These are phyloP conservation scores for Phaeotremella fagi DNA, from an alignment of 768 basidiomycete genomes.

Conservation along the genomic window DNA sequence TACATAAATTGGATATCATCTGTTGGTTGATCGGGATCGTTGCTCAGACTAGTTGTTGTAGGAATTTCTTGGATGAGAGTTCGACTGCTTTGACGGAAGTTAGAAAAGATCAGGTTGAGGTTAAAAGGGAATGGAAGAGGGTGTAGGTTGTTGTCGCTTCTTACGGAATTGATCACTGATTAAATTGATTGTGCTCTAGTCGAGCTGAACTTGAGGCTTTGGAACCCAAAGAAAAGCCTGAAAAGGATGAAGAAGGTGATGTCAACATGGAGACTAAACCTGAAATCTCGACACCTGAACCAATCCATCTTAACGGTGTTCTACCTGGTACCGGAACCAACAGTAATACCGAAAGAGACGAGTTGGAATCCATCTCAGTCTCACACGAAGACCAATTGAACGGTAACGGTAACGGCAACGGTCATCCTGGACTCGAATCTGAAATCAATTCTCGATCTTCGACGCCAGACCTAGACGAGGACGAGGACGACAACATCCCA, in stretches of 20 bases:
- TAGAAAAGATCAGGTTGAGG: conserved; percentile 91
- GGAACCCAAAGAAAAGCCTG: conserved; percentile 35
- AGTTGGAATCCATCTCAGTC: conserved; percentile 17
- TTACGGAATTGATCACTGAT: conserved; percentile 1
- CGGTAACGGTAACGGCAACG: conserved; percentile 2
- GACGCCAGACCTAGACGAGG: conserved; percentile 50
- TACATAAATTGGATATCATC: conserved; percentile 78
- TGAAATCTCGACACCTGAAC: conserved; percentile 8
- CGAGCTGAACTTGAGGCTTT: conserved; percentile 42
- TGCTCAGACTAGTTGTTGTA: conserved; percentile 82
- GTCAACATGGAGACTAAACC: conserved; percentile 33
- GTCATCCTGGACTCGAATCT: conserved; percentile 53
- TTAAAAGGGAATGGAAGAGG: conserved; percentile 82
- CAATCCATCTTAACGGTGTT: conserved; percentile 6
- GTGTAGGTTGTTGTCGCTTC: conserved; percentile 58
- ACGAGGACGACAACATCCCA: conserved; percentile 4
- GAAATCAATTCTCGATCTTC: conserved; percentile 53
- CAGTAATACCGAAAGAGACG: conserved; percentile 22
- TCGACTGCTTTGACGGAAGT: conserved; percentile 85
- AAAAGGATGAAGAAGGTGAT: conserved; percentile 32
- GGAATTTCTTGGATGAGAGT: conserved; percentile 82
- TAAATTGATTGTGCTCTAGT: conserved; percentile 21
- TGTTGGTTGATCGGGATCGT: conserved; percentile 85
- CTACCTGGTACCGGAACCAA: conserved; percentile 12
- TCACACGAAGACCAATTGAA: conserved; percentile 22